phyloP scores from a whole-genome alignment of 2,329 filamentous ascomycete species.

The Stemphylium lycopersici region DNA sequence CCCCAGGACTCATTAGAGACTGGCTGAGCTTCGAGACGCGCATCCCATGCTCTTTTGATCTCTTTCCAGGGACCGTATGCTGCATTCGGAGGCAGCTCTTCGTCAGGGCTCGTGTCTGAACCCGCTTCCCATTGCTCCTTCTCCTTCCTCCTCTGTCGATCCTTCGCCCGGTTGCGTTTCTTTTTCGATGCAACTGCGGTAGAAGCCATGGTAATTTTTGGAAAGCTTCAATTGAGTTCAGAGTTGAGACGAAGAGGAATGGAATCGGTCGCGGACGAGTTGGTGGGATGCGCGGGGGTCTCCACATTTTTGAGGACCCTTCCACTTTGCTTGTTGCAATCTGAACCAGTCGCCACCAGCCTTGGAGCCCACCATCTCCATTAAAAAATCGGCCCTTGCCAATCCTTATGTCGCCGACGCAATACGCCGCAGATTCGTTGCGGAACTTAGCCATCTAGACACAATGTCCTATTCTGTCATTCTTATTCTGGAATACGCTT shows the following conservation, averaged over 20 bases:
- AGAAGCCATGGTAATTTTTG: no score
- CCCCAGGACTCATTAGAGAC: neutral
- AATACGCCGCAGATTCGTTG: no score
- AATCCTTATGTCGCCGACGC: no score
- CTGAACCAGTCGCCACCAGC: neutral
- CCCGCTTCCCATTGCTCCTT: constrained; percentile 1
- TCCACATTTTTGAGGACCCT: neutral
- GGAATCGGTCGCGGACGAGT: neutral
- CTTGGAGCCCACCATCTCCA: neutral
- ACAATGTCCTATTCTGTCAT: no score
- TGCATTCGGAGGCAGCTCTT: neutral
- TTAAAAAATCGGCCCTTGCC: neutral
- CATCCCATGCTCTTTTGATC: constrained; percentile 2
- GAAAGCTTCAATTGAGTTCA: no score
- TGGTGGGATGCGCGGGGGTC: neutral
- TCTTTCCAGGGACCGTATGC: constrained; percentile 2
- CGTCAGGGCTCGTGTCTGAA: constrained; percentile 6
- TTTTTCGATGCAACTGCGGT: neutral
- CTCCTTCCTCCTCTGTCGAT: constrained; percentile 4
- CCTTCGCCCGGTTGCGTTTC: constrained; percentile 6
- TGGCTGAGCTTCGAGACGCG: neutral
- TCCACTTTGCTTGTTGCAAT: neutral
- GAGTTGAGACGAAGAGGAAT: neutral
- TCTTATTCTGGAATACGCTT: no score
- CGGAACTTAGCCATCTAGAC: no score